Percentiles rank a stretch among this genome's conserved stretches.
Conservation (phyloP, 805 yeast genomes). For the Myxozyma kluyveri region DNA sequence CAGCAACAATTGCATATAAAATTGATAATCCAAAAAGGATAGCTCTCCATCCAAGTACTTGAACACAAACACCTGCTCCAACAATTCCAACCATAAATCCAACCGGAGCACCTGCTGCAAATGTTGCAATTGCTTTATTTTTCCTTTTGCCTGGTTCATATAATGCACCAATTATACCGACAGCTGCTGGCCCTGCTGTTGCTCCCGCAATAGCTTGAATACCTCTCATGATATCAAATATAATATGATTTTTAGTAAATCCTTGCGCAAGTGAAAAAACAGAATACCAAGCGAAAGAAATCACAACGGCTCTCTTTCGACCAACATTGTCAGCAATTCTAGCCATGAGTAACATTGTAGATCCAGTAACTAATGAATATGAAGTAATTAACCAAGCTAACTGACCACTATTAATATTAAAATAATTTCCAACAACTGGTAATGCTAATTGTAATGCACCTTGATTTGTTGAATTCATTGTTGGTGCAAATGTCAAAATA, state of each 20-base stretch:
- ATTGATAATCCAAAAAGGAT: slow-evolving; percentile 45
- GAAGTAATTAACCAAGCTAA: slow-evolving; percentile 47
- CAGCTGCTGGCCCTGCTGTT: slow-evolving; percentile 49
- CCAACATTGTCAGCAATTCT: slow-evolving; percentile 49
- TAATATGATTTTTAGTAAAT: slow-evolving; percentile 35
- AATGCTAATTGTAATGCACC: slow-evolving; percentile 44
- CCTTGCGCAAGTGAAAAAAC: slow-evolving; percentile 40
- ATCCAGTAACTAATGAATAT: slow-evolving; percentile 45
- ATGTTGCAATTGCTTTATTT: slow-evolving; percentile 36
- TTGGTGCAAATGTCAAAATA: slow-evolving; percentile 43
- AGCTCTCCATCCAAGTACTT: slow-evolving; percentile 45
- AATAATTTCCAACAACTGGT: slow-evolving; percentile 39
- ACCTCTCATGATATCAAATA: slow-evolving; percentile 44
- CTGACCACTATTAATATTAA: slow-evolving; percentile 43
- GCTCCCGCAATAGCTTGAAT: slow-evolving; percentile 47
- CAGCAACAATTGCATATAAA: slow-evolving; percentile 36
- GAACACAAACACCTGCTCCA: slow-evolving; percentile 46
- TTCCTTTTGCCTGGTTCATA: slow-evolving; percentile 34
- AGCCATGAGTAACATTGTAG: slow-evolving; percentile 47
- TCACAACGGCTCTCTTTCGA: slow-evolving; percentile 42
- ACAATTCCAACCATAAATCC: slow-evolving; percentile 47
- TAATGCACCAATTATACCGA: slow-evolving; percentile 44
- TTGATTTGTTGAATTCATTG: slow-evolving; percentile 41
- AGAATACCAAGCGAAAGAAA: slow-evolving; percentile 40
- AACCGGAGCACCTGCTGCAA: slow-evolving; percentile 50